phyloP scores from a whole-genome alignment of 495 filamentous ascomycete genomes.

The Cudoniella acicularis region DNA sequence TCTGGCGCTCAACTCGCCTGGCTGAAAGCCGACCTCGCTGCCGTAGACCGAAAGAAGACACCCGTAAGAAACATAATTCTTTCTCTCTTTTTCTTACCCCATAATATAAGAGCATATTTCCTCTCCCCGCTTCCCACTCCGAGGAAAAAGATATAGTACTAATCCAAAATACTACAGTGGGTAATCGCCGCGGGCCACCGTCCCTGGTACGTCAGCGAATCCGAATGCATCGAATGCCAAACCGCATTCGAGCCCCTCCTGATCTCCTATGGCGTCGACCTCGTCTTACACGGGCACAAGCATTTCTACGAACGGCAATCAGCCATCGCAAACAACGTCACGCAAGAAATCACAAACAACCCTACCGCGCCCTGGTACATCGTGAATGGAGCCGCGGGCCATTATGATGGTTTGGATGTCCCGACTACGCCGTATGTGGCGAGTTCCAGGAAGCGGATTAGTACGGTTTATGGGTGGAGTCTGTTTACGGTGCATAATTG shows the following conservation, averaged over 20 bases:
- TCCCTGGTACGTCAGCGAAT: conserved; percentile 40
- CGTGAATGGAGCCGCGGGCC: conserved; percentile 43
- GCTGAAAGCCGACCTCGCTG: conserved; percentile 43
- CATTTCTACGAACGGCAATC: conserved; percentile 35
- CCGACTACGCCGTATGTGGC: neutral
- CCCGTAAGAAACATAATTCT: too few species aligned
- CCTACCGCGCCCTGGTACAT: conserved; percentile 49
- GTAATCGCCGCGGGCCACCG: conserved; percentile 46
- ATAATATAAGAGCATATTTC: too few species aligned
- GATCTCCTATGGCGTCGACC: conserved; percentile 47
- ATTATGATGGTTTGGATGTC: conserved; percentile 40
- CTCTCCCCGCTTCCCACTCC: too few species aligned
- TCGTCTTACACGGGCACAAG: conserved; percentile 47
- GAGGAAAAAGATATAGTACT: too few species aligned
- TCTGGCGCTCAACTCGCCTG: conserved; percentile 41
- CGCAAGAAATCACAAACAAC: conserved; percentile 36
- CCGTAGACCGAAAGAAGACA: conserved; percentile 46
- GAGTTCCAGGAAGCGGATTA: neutral
- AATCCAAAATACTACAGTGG: too few species aligned
- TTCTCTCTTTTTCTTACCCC: too few species aligned
- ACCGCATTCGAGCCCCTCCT: conserved; percentile 46
- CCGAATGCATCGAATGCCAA: conserved; percentile 39
- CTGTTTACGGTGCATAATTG: conserved; percentile 32
- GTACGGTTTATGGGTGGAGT: conserved; percentile 29
- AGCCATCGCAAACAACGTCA: conserved; percentile 36